These are phyloP conservation scores for Chaetomiaceae sp. DNA, from an alignment of 2,329 filamentous ascomycete species.

Conservation along the genomic window DNA sequence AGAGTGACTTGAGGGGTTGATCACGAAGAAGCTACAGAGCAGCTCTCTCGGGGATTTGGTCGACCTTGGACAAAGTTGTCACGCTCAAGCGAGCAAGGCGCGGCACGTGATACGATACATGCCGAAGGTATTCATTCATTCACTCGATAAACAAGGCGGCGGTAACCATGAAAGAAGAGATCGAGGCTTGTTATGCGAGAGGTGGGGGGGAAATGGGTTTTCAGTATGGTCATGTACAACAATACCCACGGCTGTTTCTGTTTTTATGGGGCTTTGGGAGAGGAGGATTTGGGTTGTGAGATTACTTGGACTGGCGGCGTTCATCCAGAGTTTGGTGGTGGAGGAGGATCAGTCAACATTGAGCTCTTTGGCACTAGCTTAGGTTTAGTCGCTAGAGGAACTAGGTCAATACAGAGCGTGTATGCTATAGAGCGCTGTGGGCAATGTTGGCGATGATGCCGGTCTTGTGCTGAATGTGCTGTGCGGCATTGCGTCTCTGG, in stretches of 20 bases:
- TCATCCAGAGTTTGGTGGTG: too few species aligned
- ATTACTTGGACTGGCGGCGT: not conserved
- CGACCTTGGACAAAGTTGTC: not conserved
- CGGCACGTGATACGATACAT: not conserved
- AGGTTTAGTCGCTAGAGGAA: too few species aligned
- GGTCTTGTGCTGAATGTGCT: constrained; percentile 48
- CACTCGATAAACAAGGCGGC: not conserved
- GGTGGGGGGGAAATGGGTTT: not conserved
- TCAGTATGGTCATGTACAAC: not conserved
- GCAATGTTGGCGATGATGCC: constrained; percentile 16
- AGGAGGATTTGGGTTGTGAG: not conserved
- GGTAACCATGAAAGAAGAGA: not conserved
- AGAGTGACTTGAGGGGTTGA: not conserved
- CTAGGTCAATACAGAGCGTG: too few species aligned
- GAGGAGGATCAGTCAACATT: too few species aligned
- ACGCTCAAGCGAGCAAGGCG: not conserved
- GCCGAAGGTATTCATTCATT: too few species aligned
- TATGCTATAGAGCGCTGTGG: too few species aligned
- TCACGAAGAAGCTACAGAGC: not conserved
- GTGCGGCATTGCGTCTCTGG: constrained; percentile 73
- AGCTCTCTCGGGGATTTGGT: too few species aligned
- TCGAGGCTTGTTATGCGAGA: not conserved
- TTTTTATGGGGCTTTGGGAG: too few species aligned
- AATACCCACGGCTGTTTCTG: not conserved
- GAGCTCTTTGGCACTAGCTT: too few species aligned